Evolutionary conservation across 2,329 filamentous ascomycete species (phyloP).

Genomic region (Fusarium heterosporum): DNA sequence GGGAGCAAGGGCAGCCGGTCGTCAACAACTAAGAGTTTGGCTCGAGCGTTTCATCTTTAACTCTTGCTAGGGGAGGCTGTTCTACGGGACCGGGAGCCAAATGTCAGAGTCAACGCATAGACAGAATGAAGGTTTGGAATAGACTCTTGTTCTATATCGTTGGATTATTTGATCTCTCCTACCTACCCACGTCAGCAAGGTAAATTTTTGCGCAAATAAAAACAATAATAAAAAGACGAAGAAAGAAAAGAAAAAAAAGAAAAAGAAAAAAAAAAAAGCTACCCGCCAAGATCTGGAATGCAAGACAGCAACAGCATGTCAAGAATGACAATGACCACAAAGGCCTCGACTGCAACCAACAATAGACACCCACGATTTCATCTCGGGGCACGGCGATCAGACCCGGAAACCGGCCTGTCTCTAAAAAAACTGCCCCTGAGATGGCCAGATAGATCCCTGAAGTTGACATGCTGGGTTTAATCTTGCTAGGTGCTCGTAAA

Average conservation of each 20-base stretch:
- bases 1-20: neutral
- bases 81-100: neutral
- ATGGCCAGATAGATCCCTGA: constrained; percentile 9
- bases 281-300: constrained; percentile 26
- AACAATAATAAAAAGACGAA: too few species aligned
- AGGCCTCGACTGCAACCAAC: constrained; percentile 18
- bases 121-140: constrained; percentile 19
- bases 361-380: constrained; percentile 27
- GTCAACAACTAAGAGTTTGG: constrained; percentile 28
- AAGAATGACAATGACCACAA: neutral
- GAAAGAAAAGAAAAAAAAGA: neutral
- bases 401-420: constrained; percentile 15
- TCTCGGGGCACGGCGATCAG: constrained; percentile 34
- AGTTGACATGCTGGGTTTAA: constrained; percentile 28
- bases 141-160: constrained; percentile 1
- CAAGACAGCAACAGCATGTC: constrained; percentile 12
- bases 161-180: constrained; percentile 16
- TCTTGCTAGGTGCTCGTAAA: constrained; percentile 16
- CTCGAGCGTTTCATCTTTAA: constrained; percentile 31
- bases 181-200: neutral
- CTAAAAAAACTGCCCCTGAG: constrained; percentile 12
- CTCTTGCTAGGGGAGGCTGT: constrained; percentile 10
- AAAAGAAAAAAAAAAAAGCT: neutral
- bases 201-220: too few species aligned
- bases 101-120: neutral